Evolutionary conservation across 352 stramenopile species (phyloP).

Genomic region (Phytopythium kandeliae): DNA sequence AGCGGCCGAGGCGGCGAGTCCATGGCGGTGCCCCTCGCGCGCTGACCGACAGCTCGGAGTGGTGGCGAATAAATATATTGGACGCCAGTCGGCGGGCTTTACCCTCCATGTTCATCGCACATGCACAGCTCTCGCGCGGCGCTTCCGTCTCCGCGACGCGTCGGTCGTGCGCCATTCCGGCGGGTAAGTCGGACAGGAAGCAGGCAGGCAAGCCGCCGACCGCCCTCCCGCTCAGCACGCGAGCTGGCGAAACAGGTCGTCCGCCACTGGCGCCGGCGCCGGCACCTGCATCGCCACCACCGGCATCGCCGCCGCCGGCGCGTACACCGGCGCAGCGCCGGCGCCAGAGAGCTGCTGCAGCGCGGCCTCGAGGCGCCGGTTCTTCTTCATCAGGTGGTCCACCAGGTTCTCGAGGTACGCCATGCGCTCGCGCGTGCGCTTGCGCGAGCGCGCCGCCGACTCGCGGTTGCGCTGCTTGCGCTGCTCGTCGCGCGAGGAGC

Average conservation of each 20-base stretch:
- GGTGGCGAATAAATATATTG: slow-evolving; percentile 3
- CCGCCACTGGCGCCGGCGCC: background rate
- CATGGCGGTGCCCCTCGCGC: no score
- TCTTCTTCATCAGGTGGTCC: slow-evolving; percentile 11
- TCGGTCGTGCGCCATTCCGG: no score
- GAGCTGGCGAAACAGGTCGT: slow-evolving; percentile 4
- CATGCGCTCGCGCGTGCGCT: slow-evolving; percentile 13
- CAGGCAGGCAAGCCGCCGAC: no score
- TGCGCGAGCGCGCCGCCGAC: slow-evolving; percentile 14
- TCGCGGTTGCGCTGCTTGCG: slow-evolving; percentile 13
- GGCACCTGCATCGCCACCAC: background rate
- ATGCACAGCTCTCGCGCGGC: background rate
- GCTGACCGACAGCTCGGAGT: no score
- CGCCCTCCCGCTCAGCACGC: slow-evolving; percentile 1
- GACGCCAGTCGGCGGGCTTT: background rate
- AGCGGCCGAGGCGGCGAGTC: no score
- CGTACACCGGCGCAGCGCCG: slow-evolving; percentile 3
- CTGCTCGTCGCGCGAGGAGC: slow-evolving; percentile 6
- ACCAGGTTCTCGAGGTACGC: slow-evolving; percentile 12
- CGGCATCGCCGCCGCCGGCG: background rate
- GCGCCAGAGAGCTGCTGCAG: slow-evolving; percentile 7
- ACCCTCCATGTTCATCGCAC: slow-evolving; percentile 1
- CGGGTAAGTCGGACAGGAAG: no score
- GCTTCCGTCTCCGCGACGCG: no score
- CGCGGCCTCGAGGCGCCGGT: slow-evolving; percentile 6